Base-by-base conservation (phyloP, 1,284 basidiomycete genomes). In the Malassezia vespertilionis region DNA sequence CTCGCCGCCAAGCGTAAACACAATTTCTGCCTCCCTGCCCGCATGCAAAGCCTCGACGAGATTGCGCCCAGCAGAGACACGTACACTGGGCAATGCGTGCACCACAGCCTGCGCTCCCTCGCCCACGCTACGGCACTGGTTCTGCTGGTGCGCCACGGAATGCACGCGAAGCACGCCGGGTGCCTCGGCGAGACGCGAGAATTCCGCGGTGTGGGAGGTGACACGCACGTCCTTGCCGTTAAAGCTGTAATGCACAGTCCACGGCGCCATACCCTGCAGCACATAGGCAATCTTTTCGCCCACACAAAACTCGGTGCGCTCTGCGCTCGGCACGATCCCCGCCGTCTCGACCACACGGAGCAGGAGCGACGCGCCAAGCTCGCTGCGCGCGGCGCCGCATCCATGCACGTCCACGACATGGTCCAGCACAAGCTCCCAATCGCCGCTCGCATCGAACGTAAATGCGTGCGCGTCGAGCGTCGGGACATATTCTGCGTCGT, bases 261-360 rank as follows among this genome's bases (percentile, higher is more conserved):
- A 97, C 2, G 91, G 90, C n/a, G 90, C 82, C 36, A 81, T 85
- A 41, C 91, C 91, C 72, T 95, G 88, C 15, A 97, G 75, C 63
- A 90, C 81, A 76, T 91, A 96, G 57, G 88, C 86, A 9, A 86
- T 78, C 38, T 80, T 77, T 60, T 96, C 90, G 21, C 90, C 91
- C 8, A 88, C 83, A 71, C 91, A 97, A 58, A 84, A 82, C 70
- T 96, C 82, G 54, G 76, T 76, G 40, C 81, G 78, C 34, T 82
- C 75, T 56, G 84, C 83, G 54, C 87, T 80, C 0, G 89, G 81
- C 27, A 88, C 78, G 51, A 97, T 90, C 8, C 86, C 81, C 7
- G 91, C 91, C 2, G 86, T 88, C 72, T 96, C 91, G 5, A 88
- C 86, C 9, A 96, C 88, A 56, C 93, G 86, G 23, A 54, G 39